phyloP scores from a whole-genome alignment of 2,329 filamentous ascomycete genomes.

The Hawksworthiomyces lignivorus region DNA sequence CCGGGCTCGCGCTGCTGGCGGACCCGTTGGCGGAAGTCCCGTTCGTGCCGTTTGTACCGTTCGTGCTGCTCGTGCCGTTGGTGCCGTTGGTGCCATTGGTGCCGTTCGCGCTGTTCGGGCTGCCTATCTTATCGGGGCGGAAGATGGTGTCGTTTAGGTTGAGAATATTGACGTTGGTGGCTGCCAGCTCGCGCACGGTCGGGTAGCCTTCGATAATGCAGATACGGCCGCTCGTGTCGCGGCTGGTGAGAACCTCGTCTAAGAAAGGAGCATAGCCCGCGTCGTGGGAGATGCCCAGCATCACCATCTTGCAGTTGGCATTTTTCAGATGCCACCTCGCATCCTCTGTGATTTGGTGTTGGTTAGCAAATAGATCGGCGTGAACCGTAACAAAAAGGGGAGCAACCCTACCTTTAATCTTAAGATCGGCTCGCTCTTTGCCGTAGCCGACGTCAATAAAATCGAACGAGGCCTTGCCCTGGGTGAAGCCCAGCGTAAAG shows the following conservation, averaged over 20 bases:
- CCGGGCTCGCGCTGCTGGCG: too few species aligned
- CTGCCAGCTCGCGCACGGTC: slow-evolving; percentile 40
- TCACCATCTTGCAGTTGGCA: slow-evolving; percentile 52
- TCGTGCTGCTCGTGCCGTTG: slow-evolving; percentile 3
- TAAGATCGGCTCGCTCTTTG: slow-evolving; percentile 51
- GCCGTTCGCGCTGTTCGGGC: too few species aligned
- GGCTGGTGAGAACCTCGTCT: slow-evolving; percentile 43
- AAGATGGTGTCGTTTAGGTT: slow-evolving; percentile 42
- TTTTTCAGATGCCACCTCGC: slow-evolving; percentile 52
- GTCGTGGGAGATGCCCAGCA: slow-evolving; percentile 56
- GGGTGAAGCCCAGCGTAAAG: slow-evolving; percentile 54
- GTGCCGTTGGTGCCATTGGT: slow-evolving; percentile 1
- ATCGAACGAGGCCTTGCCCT: slow-evolving; percentile 51
- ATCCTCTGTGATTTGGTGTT: slow-evolving; percentile 25
- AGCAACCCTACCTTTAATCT: slow-evolving; percentile 46
- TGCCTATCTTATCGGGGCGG: slow-evolving; percentile 41
- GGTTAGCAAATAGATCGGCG: background rate
- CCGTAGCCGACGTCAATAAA: slow-evolving; percentile 55
- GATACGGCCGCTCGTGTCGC: slow-evolving; percentile 34
- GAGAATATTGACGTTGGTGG: slow-evolving; percentile 38
- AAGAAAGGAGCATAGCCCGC: slow-evolving; percentile 53
- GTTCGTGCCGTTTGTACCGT: background rate
- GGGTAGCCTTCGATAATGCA: slow-evolving; percentile 48
- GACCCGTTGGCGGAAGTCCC: background rate
- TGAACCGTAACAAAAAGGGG: background rate